Conservation (phyloP, 2,329 filamentous ascomycete species). For the Ploettnerulaceae sp. region DNA sequence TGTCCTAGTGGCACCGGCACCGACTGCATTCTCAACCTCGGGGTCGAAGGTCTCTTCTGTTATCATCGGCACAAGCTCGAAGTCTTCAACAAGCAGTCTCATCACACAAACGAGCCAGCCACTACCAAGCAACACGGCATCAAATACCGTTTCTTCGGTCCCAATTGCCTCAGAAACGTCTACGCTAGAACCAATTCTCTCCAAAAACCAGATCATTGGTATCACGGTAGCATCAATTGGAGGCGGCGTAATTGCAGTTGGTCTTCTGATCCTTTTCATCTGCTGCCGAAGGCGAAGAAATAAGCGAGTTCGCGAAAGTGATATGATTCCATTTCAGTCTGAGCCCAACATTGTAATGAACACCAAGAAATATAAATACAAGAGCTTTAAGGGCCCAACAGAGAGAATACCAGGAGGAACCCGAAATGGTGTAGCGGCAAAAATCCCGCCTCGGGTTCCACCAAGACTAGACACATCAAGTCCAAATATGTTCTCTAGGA, state of each 20-base stretch:
- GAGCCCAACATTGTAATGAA: constrained; percentile 23
- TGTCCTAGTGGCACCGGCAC: constrained; percentile 29
- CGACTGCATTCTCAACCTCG: constrained; percentile 17
- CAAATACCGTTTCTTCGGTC: constrained; percentile 12
- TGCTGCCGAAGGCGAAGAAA: constrained; percentile 34
- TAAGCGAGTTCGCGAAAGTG: constrained; percentile 30
- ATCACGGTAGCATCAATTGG: constrained; percentile 52
- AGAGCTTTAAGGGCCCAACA: constrained; percentile 16
- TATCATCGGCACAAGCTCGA: neutral
- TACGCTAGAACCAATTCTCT: constrained; percentile 11
- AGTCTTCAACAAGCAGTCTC: constrained; percentile 6
- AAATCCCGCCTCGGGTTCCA: constrained; percentile 24
- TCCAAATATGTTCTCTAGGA: constrained; percentile 32
- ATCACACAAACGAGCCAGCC: constrained; percentile 14
- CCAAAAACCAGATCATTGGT: constrained; percentile 46
- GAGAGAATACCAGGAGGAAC: constrained; percentile 24
- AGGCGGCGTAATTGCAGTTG: constrained; percentile 44
- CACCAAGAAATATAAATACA: constrained; percentile 15
- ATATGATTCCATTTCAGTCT: constrained; percentile 31
- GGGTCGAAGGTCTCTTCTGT: neutral
- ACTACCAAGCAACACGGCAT: constrained; percentile 7
- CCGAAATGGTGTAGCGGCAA: constrained; percentile 23
- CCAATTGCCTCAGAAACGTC: constrained; percentile 24
- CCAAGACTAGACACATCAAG: constrained; percentile 25
- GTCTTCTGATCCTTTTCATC: constrained; percentile 39